phyloP scores from a whole-genome alignment of 768 basidiomycete genomes.

The Tricholoma hemisulphureum region DNA sequence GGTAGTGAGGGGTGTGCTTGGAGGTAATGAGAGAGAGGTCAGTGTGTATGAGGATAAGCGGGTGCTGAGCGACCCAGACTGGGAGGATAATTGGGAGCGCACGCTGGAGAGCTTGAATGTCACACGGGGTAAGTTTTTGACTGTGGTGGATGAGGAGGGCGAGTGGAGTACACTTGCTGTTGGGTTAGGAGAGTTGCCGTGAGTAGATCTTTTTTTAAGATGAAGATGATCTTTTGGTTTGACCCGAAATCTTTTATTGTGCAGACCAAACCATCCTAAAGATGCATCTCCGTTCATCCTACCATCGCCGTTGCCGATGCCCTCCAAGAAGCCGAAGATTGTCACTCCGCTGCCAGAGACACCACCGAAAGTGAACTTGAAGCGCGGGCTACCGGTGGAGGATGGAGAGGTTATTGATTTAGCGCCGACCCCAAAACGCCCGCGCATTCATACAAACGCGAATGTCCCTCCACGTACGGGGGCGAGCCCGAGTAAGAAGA shows the following conservation, averaged over 20 bases:
- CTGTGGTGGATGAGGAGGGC: constrained; percentile 86
- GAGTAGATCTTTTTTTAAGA: constrained; percentile 35
- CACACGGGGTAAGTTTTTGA: constrained; percentile 80
- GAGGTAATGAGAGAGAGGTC: constrained; percentile 59
- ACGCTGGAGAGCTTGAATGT: constrained; percentile 82
- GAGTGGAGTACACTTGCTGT: constrained; percentile 70
- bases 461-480: constrained; percentile 12
- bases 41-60: constrained; percentile 86
- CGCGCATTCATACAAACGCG: constrained; percentile 23
- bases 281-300: constrained; percentile 58
- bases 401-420: constrained; percentile 53
- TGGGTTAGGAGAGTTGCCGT: constrained; percentile 70
- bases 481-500: constrained; percentile 61
- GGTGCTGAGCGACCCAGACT: constrained; percentile 89
- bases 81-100: constrained; percentile 81
- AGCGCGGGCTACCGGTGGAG: constrained; percentile 57
- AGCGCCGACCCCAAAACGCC: constrained; percentile 59
- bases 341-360: constrained; percentile 39
- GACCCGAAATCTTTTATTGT: constrained; percentile 4
- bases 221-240: neutral
- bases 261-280: constrained; percentile 54
- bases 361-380: constrained; percentile 42
- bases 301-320: constrained; percentile 62
- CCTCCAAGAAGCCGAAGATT: constrained; percentile 43
- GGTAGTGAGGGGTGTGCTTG: constrained; percentile 66